A percentile compares a stretch with the other conserved stretches of the same genome.
Conservation (phyloP, 768 basidiomycete species). For the Lactifluus volemus region DNA sequence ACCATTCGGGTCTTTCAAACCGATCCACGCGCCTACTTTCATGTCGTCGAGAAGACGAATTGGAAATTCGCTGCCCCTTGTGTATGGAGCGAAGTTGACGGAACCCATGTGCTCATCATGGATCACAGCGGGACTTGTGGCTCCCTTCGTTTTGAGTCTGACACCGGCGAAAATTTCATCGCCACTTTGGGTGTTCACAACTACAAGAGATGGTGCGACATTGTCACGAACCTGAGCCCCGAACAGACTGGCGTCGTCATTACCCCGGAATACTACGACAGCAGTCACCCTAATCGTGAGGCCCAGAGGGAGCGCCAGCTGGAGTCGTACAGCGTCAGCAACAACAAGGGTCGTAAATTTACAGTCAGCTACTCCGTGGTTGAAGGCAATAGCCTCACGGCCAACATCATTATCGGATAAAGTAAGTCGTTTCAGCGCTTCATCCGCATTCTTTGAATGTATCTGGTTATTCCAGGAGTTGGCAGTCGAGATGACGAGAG, state of each 20-base stretch:
- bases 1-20: constrained; percentile 19
- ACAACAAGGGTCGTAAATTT: not conserved
- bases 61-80: constrained; percentile 26
- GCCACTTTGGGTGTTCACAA: constrained; percentile 33
- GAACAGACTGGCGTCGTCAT: not conserved
- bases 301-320: not conserved
- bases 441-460: not conserved
- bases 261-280: constrained; percentile 2
- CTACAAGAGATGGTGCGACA: constrained; percentile 33
- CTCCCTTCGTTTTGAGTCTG: constrained; percentile 27
- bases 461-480: too few relatives aligned
- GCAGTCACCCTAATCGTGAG: not conserved
- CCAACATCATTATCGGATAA: not conserved
- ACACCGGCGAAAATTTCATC: constrained; percentile 27
- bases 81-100: constrained; percentile 24
- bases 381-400: constrained; percentile 1
- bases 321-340: not conserved
- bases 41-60: constrained; percentile 28
- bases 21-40: constrained; percentile 22
- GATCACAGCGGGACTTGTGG: constrained; percentile 34
- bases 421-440: not conserved
- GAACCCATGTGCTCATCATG: constrained; percentile 26
- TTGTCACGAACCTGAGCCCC: constrained; percentile 26
- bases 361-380: not conserved
- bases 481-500: too few relatives aligned